Evolutionary conservation across 2,329 filamentous ascomycete genomes (phyloP).

Genomic region (Blumeria hordei): DNA sequence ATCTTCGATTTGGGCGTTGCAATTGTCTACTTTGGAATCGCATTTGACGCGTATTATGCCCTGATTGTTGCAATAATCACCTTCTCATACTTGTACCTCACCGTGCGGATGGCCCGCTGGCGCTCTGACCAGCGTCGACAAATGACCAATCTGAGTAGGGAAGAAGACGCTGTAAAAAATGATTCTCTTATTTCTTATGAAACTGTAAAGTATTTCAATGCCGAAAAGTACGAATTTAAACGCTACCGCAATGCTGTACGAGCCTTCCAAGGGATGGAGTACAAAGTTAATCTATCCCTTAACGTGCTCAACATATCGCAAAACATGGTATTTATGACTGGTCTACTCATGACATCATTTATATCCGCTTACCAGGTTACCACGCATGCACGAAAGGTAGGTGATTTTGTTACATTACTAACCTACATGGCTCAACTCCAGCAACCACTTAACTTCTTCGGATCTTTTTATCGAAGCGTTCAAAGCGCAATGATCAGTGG

Average conservation of each 20-base stretch:
- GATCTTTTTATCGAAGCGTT: conserved; percentile 85
- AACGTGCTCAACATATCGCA: conserved; percentile 64
- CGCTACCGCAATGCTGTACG: conserved; percentile 47
- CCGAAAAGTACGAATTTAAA: conserved; percentile 53
- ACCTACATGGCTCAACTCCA: conserved; percentile 63
- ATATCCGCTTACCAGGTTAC: conserved; percentile 58
- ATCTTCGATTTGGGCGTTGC: conserved; percentile 71
- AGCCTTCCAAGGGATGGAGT: conserved; percentile 50
- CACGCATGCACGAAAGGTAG: conserved; percentile 36
- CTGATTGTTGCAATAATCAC: conserved; percentile 76
- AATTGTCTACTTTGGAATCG: conserved; percentile 53
- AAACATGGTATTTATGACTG: conserved; percentile 56
- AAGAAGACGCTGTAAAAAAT: conserved; percentile 94
- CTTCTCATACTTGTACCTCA: conserved; percentile 91
- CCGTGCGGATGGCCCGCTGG: conserved; percentile 85
- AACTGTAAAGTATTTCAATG: conserved; percentile 79
- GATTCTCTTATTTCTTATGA: conserved; percentile 98
- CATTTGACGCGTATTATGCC: conserved; percentile 74
- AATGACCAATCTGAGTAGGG: conserved; percentile 85
- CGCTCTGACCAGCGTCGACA: conserved; percentile 72
- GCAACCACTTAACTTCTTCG: conserved; percentile 65
- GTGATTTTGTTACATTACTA: conserved; percentile 48
- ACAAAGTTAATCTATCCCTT: conserved; percentile 51
- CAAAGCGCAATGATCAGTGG: conserved; percentile 96
- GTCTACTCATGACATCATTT: conserved; percentile 45